Evolutionary conservation across 768 basidiomycete species (phyloP), one percentile per base, ranked within the genome.

Genomic region (Leucocoprinus leucothites): DNA sequence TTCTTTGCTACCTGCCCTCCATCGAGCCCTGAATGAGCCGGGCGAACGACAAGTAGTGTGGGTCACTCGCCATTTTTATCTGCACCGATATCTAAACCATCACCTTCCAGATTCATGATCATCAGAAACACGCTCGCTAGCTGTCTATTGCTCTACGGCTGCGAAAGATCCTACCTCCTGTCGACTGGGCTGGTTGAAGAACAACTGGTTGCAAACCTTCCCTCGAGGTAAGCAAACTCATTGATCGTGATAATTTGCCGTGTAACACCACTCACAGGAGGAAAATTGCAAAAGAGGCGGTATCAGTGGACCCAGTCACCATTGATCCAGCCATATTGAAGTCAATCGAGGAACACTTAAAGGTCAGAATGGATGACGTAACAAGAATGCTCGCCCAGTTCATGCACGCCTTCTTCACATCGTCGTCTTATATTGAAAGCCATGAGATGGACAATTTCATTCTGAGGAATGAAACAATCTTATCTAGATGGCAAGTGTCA

Each of bases 371-470:
- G 16, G 79, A 82, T 13, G 79, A 82, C 14, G 69, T 86, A 14
- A 71, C 76, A 8, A 74, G 75, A 58, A 64, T 86, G 18, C 67
- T 79, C 9, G 82, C 82, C 7, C 85, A 83, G 60, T 91, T 90
- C 61, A 61, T 90, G 24, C 71, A 80, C 58, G 69, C 77, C 13
- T 85, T 89, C 60, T 65, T 86, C 35, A 80, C 74, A 36, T 78
- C 85, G 40, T 79, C 85, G 2, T 76, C 82, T 1, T 76, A 82
- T 38, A 64, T 91, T 52, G 85, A 87, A 60, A 64, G 81, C 1
- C 79, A 86, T 59, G 89, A 89, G 67, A 74, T 86, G 2, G 87
- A 89, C 61, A 87, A 88, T 64, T 89, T 90, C 60, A 77, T 89
- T 26, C 65, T 89, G 28, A 77, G 80, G 45, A 87, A 89, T 59